Evolutionary conservation across 2,329 filamentous ascomycete species (phyloP), one percentile per base, ranked within the genome.

Genomic region (Fusarium sp.): DNA sequence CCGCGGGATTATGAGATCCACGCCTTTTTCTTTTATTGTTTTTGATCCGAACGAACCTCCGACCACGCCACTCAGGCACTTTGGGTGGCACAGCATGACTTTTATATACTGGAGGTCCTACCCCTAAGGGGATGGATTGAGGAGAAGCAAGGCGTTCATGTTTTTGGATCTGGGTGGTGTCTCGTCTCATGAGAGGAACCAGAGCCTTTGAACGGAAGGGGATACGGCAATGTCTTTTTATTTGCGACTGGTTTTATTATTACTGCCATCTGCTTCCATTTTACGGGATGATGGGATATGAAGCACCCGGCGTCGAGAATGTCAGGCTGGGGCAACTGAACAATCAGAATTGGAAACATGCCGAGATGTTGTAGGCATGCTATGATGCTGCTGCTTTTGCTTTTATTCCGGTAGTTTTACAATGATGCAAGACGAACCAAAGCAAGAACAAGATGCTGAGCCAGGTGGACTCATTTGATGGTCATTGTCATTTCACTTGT

Each of bases 131-230:
- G 25, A 11, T 58, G 54, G 47, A 58, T 60, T 56, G 9, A 40
- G 57, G 45, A 40, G 57, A 63, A 33, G 63, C 14, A 59, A 47
- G 73, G 75, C 71, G 67, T 76, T 77, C 56, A 59, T 68, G 40
- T 38, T 65, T 69, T 54, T 54, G 54, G 63, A 42, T 20, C 36
- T 22, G 52, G 50, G 35, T 52, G 52, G 57, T 47, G 13, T 59
- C 64, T 61, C 27, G 38, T 66, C 35, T 65, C 27, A 25, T 31
- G 36, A 67, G 45, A 65, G 20, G 42, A 57, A 20, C 42, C 47
- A 60, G 40, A 40, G 27, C 25, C 14, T 47, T 14, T 18, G 57
- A 20, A 20, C 56, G 35, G 25, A 54, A 47, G 33, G 25, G 18
- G 25, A 35, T 27, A 38, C 13, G 20, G 59, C 52, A 57, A 52